These are phyloP conservation scores for Globisporangium acanthophoron DNA, from an alignment of 352 stramenopile species.

Conservation along the genomic window DNA sequence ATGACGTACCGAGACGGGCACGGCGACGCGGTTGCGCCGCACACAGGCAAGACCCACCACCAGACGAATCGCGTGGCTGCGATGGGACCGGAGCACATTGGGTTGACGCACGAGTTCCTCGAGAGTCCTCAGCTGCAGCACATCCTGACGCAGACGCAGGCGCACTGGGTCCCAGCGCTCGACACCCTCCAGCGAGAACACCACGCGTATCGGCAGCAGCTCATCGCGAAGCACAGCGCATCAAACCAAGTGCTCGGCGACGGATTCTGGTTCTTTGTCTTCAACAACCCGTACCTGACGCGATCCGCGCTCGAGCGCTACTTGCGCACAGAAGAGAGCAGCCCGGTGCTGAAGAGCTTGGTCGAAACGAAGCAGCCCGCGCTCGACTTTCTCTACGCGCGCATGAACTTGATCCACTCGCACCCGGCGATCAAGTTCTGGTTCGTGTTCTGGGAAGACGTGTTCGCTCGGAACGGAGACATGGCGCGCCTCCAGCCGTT, in stretches of 20 bases:
- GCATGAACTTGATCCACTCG: conserved; percentile 24
- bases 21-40: conserved; percentile 23
- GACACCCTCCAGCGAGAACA: conserved; percentile 9
- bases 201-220: too few species aligned
- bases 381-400: conserved; percentile 32
- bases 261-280: conserved; percentile 48
- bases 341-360: conserved; percentile 17
- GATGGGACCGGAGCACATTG: conserved; percentile 27
- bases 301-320: conserved; percentile 21
- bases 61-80: conserved; percentile 20
- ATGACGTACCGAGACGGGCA: conserved; percentile 15
- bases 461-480: conserved; percentile 10
- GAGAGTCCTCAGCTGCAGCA: conserved; percentile 18
- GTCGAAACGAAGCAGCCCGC: conserved; percentile 12
- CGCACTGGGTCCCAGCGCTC: conserved; percentile 15
- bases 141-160: conserved; percentile 23
- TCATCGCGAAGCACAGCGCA: conserved; percentile 7
- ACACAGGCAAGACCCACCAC: conserved; percentile 28
- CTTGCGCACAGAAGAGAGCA: conserved; percentile 20
- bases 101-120: conserved; percentile 22
- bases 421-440: conserved; percentile 28
- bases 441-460: conserved; percentile 23
- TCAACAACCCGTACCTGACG: conserved; percentile 25
- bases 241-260: conserved; percentile 29
- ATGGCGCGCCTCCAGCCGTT: conserved; percentile 7